phyloP scores from a whole-genome alignment of 371 early-diverging fungal species.

The Circinella minor region DNA sequence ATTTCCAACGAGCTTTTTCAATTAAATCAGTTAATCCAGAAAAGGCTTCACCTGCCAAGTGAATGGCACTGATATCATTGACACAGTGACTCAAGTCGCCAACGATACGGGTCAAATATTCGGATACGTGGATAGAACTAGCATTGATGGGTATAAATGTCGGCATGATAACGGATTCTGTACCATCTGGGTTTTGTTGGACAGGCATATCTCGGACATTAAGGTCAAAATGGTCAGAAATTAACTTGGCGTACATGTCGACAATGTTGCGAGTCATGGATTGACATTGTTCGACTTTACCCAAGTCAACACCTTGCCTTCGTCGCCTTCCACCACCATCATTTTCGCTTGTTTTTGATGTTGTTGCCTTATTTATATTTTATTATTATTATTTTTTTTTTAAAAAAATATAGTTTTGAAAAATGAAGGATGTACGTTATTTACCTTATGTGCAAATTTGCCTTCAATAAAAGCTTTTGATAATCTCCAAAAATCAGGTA shows the following conservation, averaged over 20 bases:
- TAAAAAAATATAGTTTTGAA: background rate
- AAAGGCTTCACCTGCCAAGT: slow-evolving; percentile 61
- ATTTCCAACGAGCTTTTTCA: slow-evolving; percentile 59
- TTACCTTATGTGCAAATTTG: slow-evolving; percentile 65
- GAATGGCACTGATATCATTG: slow-evolving; percentile 60
- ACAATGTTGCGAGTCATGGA: slow-evolving; percentile 79
- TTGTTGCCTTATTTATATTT: background rate
- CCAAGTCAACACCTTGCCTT: slow-evolving; percentile 66
- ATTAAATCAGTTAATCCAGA: slow-evolving; percentile 57
- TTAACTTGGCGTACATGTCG: slow-evolving; percentile 61
- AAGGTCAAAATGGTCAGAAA: slow-evolving; percentile 61
- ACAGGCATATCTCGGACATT: slow-evolving; percentile 28
- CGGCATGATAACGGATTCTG: slow-evolving; percentile 35
- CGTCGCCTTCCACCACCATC: slow-evolving; percentile 32
- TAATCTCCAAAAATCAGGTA: slow-evolving; percentile 95
- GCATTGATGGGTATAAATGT: slow-evolving; percentile 51
- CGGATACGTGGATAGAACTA: slow-evolving; percentile 61
- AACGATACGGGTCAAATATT: slow-evolving; percentile 60
- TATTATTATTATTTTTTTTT: background rate
- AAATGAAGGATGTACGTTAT: background rate
- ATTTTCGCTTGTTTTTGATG: slow-evolving; percentile 15
- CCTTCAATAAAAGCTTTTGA: slow-evolving; percentile 87
- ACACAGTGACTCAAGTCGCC: slow-evolving; percentile 62
- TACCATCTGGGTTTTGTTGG: slow-evolving; percentile 31
- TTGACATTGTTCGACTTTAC: slow-evolving; percentile 77